phyloP scores from a whole-genome alignment of 2,329 filamentous ascomycete species.

The Aspergillus quadrilineatus region DNA sequence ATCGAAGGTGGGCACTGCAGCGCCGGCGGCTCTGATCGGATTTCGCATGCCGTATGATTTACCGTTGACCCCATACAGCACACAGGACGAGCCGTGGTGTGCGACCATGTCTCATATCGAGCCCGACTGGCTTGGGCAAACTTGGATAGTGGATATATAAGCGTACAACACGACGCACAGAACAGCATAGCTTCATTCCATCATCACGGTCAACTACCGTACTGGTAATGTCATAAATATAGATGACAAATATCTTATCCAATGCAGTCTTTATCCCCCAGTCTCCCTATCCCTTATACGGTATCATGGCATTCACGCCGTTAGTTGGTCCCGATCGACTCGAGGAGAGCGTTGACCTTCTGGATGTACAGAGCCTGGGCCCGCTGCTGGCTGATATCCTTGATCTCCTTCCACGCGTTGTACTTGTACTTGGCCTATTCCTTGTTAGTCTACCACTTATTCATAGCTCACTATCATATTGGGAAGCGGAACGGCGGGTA shows the following conservation, averaged over 20 bases:
- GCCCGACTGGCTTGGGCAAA: conserved; percentile 59
- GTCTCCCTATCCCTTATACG: background rate
- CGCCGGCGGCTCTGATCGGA: conserved; percentile 54
- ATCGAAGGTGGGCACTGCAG: background rate
- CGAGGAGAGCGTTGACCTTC: conserved; percentile 70
- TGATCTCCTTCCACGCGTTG: conserved; percentile 70
- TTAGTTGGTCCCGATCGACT: conserved; percentile 54
- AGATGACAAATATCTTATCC: background rate
- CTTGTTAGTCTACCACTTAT: background rate
- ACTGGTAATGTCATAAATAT: background rate
- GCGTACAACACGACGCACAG: background rate
- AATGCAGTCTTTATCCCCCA: background rate
- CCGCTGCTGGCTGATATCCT: conserved; percentile 61
- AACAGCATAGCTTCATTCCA: conserved; percentile 7
- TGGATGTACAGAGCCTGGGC: conserved; percentile 77
- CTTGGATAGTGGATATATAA: conserved; percentile 33
- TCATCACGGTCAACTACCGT: background rate
- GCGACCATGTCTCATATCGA: conserved; percentile 57
- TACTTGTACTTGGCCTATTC: conserved; percentile 77
- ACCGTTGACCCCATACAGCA: conserved; percentile 66
- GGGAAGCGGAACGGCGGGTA: background rate
- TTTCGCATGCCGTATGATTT: conserved; percentile 80
- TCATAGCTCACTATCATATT: background rate
- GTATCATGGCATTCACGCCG: conserved; percentile 3
- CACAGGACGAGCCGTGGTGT: conserved; percentile 72